Base-by-base conservation (phyloP, 106 monocot genomes). In the Dendrobium nobile region DNA sequence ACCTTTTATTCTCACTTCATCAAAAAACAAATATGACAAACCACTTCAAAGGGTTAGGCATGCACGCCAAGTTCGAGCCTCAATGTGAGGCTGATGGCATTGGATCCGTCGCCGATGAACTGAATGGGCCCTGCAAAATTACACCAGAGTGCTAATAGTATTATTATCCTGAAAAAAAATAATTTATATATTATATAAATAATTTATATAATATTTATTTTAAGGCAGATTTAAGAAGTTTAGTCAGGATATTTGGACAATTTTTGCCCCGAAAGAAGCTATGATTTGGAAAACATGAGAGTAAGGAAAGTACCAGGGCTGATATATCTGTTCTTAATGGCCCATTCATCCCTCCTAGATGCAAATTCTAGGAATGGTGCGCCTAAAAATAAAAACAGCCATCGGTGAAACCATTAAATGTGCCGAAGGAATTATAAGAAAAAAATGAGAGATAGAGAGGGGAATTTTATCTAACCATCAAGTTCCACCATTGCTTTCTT, bases 401-500 rank as follows among this genome's bases (percentile, higher is more conserved):
- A 5, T n/a, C 17, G 18, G 17, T n/a, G 1, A 64, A 64, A 64
- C 10, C 5, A 24, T 1, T 26, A 7, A 9, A 7, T 24, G 26
- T 64, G 5, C 8, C 5, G 2, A 70, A 10, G 19, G 1, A 37
- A 37, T 70, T 37, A 11, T 15, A 27, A 33, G 5, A 13, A 64
- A 64, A 64, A 64, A 64, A 33, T 4, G n/a, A n/a, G 70, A 70
- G 51, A 11, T 2, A 19, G 68, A 20, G 19, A 43, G 0, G n/a
- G 74, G 42, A 41, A n/a, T 5, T 43, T 74, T 4, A 20, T 42
- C 42, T 41, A 83, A 98, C 98, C 98, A 70, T 98, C 92, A 76
- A 98, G 98, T 81, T 98, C 98, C 51, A 98, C 98, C 98, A 98
- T 95, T 27, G 98, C 98, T 82, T 98, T 98, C 94, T 98, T 98